A percentile compares a stretch with the other conserved stretches of the same genome.
Conservation (phyloP, 768 basidiomycete species). For the Mycena metata region DNA sequence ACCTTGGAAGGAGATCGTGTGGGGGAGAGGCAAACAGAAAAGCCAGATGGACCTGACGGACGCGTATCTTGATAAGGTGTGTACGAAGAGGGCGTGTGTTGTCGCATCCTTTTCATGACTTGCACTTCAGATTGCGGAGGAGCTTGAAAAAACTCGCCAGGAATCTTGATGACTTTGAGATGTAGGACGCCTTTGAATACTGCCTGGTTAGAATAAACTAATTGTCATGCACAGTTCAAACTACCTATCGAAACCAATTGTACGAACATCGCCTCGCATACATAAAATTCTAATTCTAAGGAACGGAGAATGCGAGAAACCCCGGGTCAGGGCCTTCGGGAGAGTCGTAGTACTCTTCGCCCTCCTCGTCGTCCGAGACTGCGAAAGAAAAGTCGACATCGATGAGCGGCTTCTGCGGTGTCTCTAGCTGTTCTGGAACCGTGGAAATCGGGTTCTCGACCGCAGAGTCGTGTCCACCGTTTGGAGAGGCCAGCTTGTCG, state of each 20-base stretch:
- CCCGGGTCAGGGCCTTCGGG: slow-evolving; percentile 43
- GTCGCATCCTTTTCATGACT: not conserved
- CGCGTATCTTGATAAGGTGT: slow-evolving; percentile 35
- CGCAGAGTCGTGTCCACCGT: too few relatives aligned
- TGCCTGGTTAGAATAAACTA: not conserved
- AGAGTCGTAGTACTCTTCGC: slow-evolving; percentile 47
- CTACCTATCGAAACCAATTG: slow-evolving; percentile 1
- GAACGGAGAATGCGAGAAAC: slow-evolving; percentile 24
- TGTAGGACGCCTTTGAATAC: slow-evolving; percentile 1
- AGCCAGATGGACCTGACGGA: slow-evolving; percentile 34
- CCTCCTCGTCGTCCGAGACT: slow-evolving; percentile 34
- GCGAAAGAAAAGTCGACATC: slow-evolving; percentile 12
- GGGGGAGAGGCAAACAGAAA: slow-evolving; percentile 30
- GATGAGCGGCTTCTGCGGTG: not conserved
- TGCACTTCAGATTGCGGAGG: slow-evolving; percentile 32
- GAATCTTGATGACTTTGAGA: slow-evolving; percentile 2
- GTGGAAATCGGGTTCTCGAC: not conserved
- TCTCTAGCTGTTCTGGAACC: not conserved
- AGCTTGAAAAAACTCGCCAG: slow-evolving; percentile 34
- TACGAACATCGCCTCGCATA: slow-evolving; percentile 17
- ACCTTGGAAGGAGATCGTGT: slow-evolving; percentile 31
- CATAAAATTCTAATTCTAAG: slow-evolving; percentile 8
- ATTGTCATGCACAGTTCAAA: not conserved
- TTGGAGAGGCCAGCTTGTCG: not conserved
- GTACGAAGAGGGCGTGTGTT: not conserved